A percentile compares a stretch with the other conserved stretches of the same genome.
phyloP scores from a whole-genome alignment of 331 rosid species.

The Acacia pycnantha region DNA sequence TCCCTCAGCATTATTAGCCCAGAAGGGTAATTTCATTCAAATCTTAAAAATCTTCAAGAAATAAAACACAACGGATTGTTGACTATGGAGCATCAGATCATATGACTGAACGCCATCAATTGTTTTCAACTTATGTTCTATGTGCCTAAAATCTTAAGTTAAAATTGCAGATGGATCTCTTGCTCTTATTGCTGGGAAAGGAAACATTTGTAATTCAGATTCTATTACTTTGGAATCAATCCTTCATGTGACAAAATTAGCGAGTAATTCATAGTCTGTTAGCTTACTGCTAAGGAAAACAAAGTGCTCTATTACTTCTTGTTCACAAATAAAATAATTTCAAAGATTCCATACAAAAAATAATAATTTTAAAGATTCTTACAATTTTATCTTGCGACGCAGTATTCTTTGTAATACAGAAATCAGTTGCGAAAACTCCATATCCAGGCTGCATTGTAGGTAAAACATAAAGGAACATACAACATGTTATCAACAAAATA shows the following conservation, averaged over 20 bases:
- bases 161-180: background rate
- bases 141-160: background rate
- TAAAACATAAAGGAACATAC: constrained; percentile 26
- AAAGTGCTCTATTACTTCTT: background rate
- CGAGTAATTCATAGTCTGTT: background rate
- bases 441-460: constrained; percentile 75
- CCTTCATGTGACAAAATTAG: background rate
- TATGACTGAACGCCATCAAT: background rate
- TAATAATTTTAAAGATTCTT: constrained; percentile 46
- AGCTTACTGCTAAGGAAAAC: background rate
- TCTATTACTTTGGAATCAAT: background rate
- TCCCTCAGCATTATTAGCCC: background rate
- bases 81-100: background rate
- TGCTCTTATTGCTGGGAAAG: background rate
- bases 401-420: constrained; percentile 58
- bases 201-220: background rate
- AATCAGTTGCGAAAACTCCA: constrained; percentile 60
- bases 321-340: constrained; percentile 21
- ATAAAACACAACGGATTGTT: background rate
- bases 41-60: background rate
- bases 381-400: constrained; percentile 58
- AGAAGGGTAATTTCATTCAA: background rate
- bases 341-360: constrained; percentile 29
- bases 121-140: background rate
- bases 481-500: constrained; percentile 25